Evolutionary conservation across 305 asterid genomes (phyloP), one percentile per base, ranked within the genome.

Genomic region (Fraxinus latifolia): DNA sequence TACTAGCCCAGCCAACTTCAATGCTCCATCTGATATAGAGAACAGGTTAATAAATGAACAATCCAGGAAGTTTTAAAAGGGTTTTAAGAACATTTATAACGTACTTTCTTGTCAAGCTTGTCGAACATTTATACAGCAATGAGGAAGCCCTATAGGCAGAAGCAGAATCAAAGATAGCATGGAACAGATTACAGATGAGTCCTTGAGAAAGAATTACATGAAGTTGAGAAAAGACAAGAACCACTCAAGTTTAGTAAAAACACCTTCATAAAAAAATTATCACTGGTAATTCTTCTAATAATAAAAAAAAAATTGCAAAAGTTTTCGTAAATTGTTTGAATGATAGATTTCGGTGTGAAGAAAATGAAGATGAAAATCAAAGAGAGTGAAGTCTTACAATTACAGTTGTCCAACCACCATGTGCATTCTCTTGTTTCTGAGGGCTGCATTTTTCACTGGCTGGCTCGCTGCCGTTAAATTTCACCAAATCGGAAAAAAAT

Each of bases 1-100:
- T 93, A 80, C 98, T 93, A 65, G 95, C 94, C 97, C 98, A 93
- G 7, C 99, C 98, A 50, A 95, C 94, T 78, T 95, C 99, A 33
- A 95, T 94, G 87, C 97, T 89, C 98, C 96, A 95, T 83, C 97
- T 94, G 88, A 29, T 80, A 82, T 78, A 58, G 72, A 15, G 65
- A 76, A 83, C 23, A 27, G 37, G n/a, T 68, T 68, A 11, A 14
- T 14, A 65, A 62, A 50, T 25, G 58, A 76, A 44, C 32, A 15
- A 74, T 5, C 33, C n/a, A 42, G 2, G 9, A 21, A 53, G 44
- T 4, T 9, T 1, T 9, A 15, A 15, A 39, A 25, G 55, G 31
- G 12, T 29, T 3, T 14, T 27, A 19, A 36, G 32, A 60, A 19
- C 74, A 65, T 32, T 53, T 1, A 31, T 21, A 79, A 81, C 92